Evolutionary conservation across 805 yeast species (phyloP), one percentile per base, ranked within the genome.

Genomic region (Saturnispora dispora): DNA sequence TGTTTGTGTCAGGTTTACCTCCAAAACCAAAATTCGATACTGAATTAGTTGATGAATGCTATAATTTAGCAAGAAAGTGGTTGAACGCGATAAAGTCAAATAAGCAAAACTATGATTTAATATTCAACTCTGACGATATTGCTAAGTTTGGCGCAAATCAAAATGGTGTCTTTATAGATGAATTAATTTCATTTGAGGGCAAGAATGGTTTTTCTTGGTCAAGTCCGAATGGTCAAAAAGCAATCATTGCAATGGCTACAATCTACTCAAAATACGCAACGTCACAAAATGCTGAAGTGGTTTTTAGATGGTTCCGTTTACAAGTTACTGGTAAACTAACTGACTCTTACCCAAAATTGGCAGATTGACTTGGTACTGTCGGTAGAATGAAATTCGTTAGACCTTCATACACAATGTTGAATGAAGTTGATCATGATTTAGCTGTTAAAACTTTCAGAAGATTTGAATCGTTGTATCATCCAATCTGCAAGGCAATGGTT

Each of bases 371-470:
- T 51, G 95, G 91, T 11, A 82, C 90, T 2, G 93, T 89, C 22
- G 96, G 96, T 20, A 78, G 96, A 72, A 89, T 89, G 96, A 89
- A 89, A 71, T 89, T 83, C 63, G 96, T 87, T 25, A 78, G 96
- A 66, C 96, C 96, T 30, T 88, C 93, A 4, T 88, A 81, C 68
- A 75, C 79, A 44, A 69, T 82, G 54, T 72, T 89, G 55, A 77
- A 79, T 61, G 61, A 68, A 6, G 91, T 83, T 23, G 85, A 86
- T 65, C 78, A 77, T 43, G 71, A 73, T 15, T 71, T 83, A 56
- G 96, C 96, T 0, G 60, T 82, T 13, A 62, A 62, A 3, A 86
- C 90, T 5, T 89, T 85, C 69, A 70, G 70, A 46, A 75, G 75
- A 63, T 75, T 73, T 62, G 78, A 81, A 63, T 63, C 63, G 23